Evolutionary conservation across 495 filamentous ascomycete species (phyloP).

Genomic region (Daldinia concentrica): DNA sequence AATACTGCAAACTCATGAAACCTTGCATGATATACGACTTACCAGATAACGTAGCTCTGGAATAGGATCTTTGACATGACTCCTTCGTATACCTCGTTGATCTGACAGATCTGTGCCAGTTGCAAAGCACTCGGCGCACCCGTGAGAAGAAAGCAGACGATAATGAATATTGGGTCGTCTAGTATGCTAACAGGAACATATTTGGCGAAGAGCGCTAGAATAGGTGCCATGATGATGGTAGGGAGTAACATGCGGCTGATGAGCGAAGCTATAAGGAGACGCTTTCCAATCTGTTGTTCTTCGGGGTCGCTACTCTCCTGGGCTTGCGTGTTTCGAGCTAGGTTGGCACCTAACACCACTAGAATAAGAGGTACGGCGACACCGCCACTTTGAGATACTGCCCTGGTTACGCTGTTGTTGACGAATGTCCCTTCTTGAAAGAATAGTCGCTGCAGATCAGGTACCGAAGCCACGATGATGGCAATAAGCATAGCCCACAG

Average conservation of each 20-base stretch:
- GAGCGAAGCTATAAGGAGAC: slow-evolving; percentile 84
- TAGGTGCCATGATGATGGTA: slow-evolving; percentile 90
- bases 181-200: slow-evolving; percentile 92
- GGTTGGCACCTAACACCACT: slow-evolving; percentile 94
- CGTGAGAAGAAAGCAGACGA: slow-evolving; percentile 95
- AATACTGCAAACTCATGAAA: slow-evolving; percentile 36
- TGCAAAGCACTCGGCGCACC: slow-evolving; percentile 95
- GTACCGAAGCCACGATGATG: slow-evolving; percentile 90
- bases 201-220: slow-evolving; percentile 89
- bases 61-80: slow-evolving; percentile 94
- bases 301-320: slow-evolving; percentile 69
- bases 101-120: slow-evolving; percentile 97
- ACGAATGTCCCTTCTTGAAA: slow-evolving; percentile 91
- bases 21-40: slow-evolving; percentile 47
- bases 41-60: slow-evolving; percentile 98
- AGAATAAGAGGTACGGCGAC: slow-evolving; percentile 96
- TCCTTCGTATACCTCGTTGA: slow-evolving; percentile 93
- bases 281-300: slow-evolving; percentile 72
- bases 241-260: slow-evolving; percentile 92
- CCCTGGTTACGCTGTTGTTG: slow-evolving; percentile 90
- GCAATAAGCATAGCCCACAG: slow-evolving; percentile 95
- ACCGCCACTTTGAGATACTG: slow-evolving; percentile 82
- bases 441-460: slow-evolving; percentile 81
- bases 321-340: slow-evolving; percentile 76
- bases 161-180: slow-evolving; percentile 96